phyloP scores from a whole-genome alignment of 2,329 filamentous ascomycete species.

The Colletotrichum sp. region DNA sequence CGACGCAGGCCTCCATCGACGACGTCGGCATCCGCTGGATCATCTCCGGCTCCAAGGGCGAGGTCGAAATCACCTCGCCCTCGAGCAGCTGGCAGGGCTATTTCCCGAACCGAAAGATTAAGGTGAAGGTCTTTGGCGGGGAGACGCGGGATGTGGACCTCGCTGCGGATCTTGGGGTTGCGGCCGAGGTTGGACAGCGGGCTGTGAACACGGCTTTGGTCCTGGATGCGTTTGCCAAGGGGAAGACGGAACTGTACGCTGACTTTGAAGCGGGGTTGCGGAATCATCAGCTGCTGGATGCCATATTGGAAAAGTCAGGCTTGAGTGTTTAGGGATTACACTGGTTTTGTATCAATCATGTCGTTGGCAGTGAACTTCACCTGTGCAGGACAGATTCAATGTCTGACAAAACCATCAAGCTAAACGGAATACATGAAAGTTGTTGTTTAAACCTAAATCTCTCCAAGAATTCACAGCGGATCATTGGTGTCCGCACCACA shows the following conservation, averaged over 20 bases:
- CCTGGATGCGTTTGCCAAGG: slow-evolving; percentile 27
- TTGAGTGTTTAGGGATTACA: neutral
- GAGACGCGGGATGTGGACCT: neutral
- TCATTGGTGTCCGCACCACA: fast-evolving
- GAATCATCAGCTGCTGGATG: slow-evolving; percentile 25
- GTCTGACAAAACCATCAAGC: neutral
- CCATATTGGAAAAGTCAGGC: slow-evolving; percentile 22
- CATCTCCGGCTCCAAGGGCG: slow-evolving; percentile 41
- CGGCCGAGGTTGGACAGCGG: slow-evolving; percentile 3
- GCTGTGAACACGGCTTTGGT: slow-evolving; percentile 25
- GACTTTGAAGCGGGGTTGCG: slow-evolving; percentile 28
- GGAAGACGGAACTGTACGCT: slow-evolving; percentile 9
- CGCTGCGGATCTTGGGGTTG: slow-evolving; percentile 11
- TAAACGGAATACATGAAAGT: neutral
- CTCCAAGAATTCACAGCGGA: neutral
- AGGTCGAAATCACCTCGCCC: slow-evolving; percentile 30
- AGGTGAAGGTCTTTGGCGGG: slow-evolving; percentile 21
- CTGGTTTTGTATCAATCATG: neutral
- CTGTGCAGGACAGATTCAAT: neutral
- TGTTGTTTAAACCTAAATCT: fast-evolving
- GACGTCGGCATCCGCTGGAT: slow-evolving; percentile 33
- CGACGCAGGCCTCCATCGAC: slow-evolving; percentile 24
- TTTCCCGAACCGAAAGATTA: slow-evolving; percentile 13
- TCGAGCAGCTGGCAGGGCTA: slow-evolving; percentile 22
- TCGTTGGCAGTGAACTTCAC: neutral